Conservation (phyloP, 225 moss, liverwort and hornwort species). For the Thuidium tamariscinum region DNA sequence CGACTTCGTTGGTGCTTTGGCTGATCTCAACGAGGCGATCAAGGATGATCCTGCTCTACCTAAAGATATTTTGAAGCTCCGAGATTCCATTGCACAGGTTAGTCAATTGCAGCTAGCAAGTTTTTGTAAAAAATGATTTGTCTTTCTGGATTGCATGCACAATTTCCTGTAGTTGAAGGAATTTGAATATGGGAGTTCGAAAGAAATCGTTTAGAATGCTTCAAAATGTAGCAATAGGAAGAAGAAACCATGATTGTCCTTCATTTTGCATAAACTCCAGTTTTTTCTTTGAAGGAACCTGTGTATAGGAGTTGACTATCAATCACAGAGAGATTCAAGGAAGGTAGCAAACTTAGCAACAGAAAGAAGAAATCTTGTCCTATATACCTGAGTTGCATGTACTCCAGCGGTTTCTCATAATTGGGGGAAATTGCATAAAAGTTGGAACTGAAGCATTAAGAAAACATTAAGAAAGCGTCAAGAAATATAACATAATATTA, state of each 20-base stretch:
- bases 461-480: neutral
- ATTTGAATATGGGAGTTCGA: neutral
- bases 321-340: neutral
- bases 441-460: neutral
- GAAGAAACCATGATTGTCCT: neutral
- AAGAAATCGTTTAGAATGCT: neutral
- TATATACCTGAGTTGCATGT: neutral
- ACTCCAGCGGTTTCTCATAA: neutral
- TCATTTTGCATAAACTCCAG: neutral
- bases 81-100: slow-evolving; percentile 35
- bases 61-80: slow-evolving; percentile 24
- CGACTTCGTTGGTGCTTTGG: slow-evolving; percentile 15
- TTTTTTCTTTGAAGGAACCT: neutral
- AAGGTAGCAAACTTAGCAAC: neutral
- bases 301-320: neutral
- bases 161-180: neutral
- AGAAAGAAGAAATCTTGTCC: neutral
- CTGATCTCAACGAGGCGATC: slow-evolving; percentile 36
- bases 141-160: neutral
- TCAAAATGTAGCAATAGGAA: neutral
- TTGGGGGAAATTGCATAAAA: too few relatives aligned
- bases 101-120: neutral
- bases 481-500: neutral
- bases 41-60: slow-evolving; percentile 24
- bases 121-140: neutral